Evolutionary conservation across 225 moss, liverwort and hornwort genomes (phyloP).

Genomic region (Thuidium tamariscinum): DNA sequence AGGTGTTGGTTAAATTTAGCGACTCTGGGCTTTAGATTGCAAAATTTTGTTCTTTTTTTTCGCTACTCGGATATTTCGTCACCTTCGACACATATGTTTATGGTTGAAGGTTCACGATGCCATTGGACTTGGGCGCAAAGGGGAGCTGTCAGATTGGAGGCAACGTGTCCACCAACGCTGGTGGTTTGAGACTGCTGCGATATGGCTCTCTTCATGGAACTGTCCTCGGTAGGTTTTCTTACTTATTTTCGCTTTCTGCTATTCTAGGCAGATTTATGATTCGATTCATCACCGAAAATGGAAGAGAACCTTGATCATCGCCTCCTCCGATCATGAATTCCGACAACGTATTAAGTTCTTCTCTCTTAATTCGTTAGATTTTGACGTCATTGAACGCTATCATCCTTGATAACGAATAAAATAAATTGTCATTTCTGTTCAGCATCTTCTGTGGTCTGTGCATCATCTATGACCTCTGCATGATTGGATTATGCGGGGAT

Average conservation of each 20-base stretch:
- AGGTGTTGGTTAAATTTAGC: not conserved
- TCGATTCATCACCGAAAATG: not conserved
- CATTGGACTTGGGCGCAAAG: constrained; percentile 95
- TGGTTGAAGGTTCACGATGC: constrained; percentile 77
- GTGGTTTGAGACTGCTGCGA: constrained; percentile 82
- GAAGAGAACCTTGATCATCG: not conserved
- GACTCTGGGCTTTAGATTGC: not conserved
- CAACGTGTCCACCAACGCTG: constrained; percentile 94
- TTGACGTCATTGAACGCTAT: not conserved
- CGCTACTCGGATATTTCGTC: not conserved
- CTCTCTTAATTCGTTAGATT: not conserved
- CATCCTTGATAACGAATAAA: not conserved
- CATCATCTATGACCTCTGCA: not conserved
- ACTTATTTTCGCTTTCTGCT: not conserved
- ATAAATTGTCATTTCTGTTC: not conserved
- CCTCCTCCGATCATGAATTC: not conserved
- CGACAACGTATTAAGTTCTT: not conserved
- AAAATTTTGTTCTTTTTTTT: not conserved
- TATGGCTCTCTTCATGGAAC: constrained; percentile 96
- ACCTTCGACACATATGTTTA: not conserved
- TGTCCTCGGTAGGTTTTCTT: constrained; percentile 53
- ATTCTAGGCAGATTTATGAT: not conserved
- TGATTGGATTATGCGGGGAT: not conserved
- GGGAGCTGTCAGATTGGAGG: constrained; percentile 99
- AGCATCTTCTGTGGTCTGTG: not conserved